Evolutionary conservation across 2,329 filamentous ascomycete genomes (phyloP).

Genomic region (Alternaria atra): DNA sequence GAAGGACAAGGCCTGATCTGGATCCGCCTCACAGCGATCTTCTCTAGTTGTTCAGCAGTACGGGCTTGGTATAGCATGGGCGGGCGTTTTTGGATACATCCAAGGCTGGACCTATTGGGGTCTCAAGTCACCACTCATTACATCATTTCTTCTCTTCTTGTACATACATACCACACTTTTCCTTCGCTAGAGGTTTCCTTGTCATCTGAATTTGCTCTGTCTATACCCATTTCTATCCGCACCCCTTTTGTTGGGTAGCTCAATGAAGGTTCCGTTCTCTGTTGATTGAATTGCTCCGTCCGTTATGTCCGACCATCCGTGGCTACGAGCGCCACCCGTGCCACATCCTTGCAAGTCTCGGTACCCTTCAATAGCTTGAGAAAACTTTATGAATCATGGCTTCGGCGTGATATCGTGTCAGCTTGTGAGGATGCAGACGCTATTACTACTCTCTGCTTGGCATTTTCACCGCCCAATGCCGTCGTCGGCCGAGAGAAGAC

Average conservation of each 20-base stretch:
- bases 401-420: neutral
- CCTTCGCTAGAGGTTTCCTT: neutral
- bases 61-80: neutral
- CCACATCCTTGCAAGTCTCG: neutral
- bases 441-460: neutral
- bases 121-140: constrained; percentile 3
- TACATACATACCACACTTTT: neutral
- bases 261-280: neutral
- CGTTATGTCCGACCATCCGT: neutral
- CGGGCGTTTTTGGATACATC: neutral
- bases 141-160: constrained; percentile 1
- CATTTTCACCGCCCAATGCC: neutral
- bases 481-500: neutral
- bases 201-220: neutral
- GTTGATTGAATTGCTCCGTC: neutral
- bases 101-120: neutral
- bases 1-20: constrained; percentile 16
- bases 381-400: neutral
- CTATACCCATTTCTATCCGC: constrained; percentile 7
- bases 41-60: neutral
- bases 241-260: neutral
- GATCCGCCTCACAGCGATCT: neutral
- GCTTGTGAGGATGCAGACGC: neutral
- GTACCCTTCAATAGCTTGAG: neutral
- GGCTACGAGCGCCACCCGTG: neutral